Conservation (phyloP, 2,329 filamentous ascomycete genomes). For the Ceratocystis eucalypticola region DNA sequence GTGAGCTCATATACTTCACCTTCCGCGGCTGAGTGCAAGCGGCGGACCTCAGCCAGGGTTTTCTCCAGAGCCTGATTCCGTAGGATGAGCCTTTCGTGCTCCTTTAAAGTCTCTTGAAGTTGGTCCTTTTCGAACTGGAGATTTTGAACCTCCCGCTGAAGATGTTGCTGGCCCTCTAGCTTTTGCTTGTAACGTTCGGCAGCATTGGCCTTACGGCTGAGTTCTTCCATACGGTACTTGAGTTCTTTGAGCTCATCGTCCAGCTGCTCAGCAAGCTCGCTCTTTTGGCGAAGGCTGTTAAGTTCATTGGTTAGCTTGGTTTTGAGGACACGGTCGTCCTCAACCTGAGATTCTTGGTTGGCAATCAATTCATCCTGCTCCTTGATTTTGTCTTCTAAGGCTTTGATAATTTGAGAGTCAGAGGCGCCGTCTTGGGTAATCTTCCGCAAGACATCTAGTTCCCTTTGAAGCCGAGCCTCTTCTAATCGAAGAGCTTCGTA, state of each 20-base stretch:
- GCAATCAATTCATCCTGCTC: constrained; percentile 61
- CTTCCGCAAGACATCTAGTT: constrained; percentile 38
- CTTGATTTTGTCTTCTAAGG: constrained; percentile 43
- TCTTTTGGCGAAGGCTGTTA: constrained; percentile 33
- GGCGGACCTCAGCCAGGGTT: constrained; percentile 26
- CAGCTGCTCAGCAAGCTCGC: constrained; percentile 37
- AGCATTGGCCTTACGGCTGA: constrained; percentile 49
- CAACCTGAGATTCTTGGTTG: constrained; percentile 52
- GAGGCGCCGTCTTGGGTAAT: constrained; percentile 39
- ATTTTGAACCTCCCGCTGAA: constrained; percentile 43
- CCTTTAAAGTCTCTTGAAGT: constrained; percentile 34
- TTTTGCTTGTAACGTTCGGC: constrained; percentile 51
- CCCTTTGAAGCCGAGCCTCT: constrained; percentile 43
- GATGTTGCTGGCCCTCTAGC: constrained; percentile 40
- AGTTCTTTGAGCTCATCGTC: constrained; percentile 48
- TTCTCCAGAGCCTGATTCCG: constrained; percentile 28
- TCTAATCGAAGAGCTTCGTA: constrained; percentile 54
- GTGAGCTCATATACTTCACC: constrained; percentile 23
- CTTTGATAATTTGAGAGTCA: constrained; percentile 38
- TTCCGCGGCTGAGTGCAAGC: constrained; percentile 18
- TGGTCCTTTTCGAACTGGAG: constrained; percentile 43
- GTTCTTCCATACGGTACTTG: constrained; percentile 43
- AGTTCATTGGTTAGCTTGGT: constrained; percentile 37
- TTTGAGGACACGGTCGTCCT: constrained; percentile 36
- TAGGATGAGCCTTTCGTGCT: constrained; percentile 27